Evolutionary conservation across 495 filamentous ascomycete genomes (phyloP), one percentile per base, ranked within the genome.

Genomic region (Saxophila tyrrhenica): DNA sequence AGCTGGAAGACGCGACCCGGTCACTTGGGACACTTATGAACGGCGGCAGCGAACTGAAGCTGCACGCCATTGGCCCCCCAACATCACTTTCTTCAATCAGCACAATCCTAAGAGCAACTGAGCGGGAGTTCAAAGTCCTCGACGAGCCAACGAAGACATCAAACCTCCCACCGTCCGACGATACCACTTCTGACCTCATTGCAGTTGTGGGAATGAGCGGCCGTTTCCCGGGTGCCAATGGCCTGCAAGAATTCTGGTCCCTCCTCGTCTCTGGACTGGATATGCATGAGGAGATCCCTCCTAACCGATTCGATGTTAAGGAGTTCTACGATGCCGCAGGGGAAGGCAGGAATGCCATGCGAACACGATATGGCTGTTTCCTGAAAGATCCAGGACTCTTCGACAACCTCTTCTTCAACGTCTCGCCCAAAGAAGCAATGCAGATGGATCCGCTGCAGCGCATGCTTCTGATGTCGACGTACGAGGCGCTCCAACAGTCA

Each of bases 361-460:
- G 51, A 1, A 49, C 50, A 10, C 45, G 35, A 23, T 57, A 54
- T 39, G 66, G 66, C 24, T 66, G 64, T 51, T 69, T 59, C 35
- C 54, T 69, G 22, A 47, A 66, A 8, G 51, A 56, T 17, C 21
- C 45, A 13, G 66, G 58, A 19, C 45, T 56, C 52, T 71, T 71
- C 48, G 71, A 73, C 47, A 32, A 62, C 10, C 60, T 60, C 10
- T 71, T 73, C 62, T 73, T 73, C 56, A 60, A 64, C 19, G 66
- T 73, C 43, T 67, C 66, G 10, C 70, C 69, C 10, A 62, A 65
- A 5, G 71, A 73, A 55, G 50, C 56, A 69, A 2, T 65, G 50
- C 64, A 49, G 62, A 69, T 48, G 63, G 62, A 61, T 39, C 69
- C 70, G 1, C 48, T 55, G 11, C 70, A 71, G 25, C 60, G 67